phyloP scores from a whole-genome alignment of 2,329 filamentous ascomycete genomes.

The Aspergillus bombycis region DNA sequence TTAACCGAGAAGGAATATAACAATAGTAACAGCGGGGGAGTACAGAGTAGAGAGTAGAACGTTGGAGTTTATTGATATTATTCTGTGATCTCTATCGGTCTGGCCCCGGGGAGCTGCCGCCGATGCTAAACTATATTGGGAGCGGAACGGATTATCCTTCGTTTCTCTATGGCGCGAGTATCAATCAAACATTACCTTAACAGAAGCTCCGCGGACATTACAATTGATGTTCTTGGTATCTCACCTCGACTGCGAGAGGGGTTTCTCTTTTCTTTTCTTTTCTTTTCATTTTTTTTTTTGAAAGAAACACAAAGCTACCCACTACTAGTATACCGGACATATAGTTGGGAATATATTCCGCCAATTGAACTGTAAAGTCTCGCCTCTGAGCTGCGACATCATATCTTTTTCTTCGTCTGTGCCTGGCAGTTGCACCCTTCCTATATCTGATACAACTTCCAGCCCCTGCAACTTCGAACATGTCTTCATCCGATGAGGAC shows the following conservation, averaged over 20 bases:
- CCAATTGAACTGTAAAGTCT: not conserved
- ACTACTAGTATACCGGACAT: not conserved
- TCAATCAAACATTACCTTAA: not conserved
- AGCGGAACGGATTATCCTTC: slow-evolving; percentile 28
- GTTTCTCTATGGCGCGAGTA: slow-evolving; percentile 13
- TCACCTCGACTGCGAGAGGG: not conserved
- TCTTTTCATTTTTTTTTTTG: no score
- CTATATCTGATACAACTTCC: not conserved
- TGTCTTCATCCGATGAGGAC: slow-evolving; percentile 45
- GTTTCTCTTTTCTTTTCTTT: no score
- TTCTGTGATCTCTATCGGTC: slow-evolving; percentile 18
- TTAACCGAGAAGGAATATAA: slow-evolving; percentile 6
- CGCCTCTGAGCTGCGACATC: not conserved
- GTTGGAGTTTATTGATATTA: slow-evolving; percentile 12
- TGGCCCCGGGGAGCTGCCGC: slow-evolving; percentile 24
- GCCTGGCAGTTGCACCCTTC: not conserved
- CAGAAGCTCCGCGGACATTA: slow-evolving; percentile 12
- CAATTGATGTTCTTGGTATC: not conserved
- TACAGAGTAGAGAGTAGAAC: slow-evolving; percentile 7
- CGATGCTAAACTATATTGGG: slow-evolving; percentile 27
- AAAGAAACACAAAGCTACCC: not conserved
- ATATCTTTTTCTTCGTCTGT: not conserved
- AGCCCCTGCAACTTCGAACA: slow-evolving; percentile 15
- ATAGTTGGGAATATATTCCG: not conserved
- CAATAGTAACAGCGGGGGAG: slow-evolving; percentile 7